Base-by-base conservation (phyloP, 768 basidiomycete genomes). In the Mrakia blollopis region DNA sequence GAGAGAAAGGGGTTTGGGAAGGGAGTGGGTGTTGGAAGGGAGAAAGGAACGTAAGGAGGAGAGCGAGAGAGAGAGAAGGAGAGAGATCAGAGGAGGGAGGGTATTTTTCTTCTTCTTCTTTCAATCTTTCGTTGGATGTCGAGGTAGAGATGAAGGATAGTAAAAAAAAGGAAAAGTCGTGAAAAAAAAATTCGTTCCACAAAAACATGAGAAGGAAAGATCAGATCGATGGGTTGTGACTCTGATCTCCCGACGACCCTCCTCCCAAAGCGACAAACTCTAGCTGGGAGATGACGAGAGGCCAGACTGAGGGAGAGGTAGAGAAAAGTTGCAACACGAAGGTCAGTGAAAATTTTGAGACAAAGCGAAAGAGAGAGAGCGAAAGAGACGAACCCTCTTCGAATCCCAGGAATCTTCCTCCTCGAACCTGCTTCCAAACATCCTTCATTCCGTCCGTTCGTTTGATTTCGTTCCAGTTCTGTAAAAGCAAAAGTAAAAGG, bases 391-490 rank as follows among this genome's bases (percentile, higher is more conserved):
- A 9, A 74, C 73, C 73, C 21, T 74, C 63, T 52, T 78, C 77
- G 44, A 78, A 79, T 14, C 76, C 70, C 3, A 92, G 91, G 81
- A 93, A 91, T 47, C 91, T 87, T 62, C 93, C 93, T 68, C 88
- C 86, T 74, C 93, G 86, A 60, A 95, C 37, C 28, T 69, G 25
- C 13, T 18, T 23, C 77, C 77, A 94, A 7, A 94, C 90, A 79
- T 87, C 87, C 74, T 87, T 88, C 92, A 94, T 92, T 18, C 90
- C 87, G 25, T 90, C 89, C n/a, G 91, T 92, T n/a, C 87, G 84
- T 60, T 92, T 90, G 74, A 95, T 92, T 41, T 92, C 90, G 54
- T 87, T 84, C 93, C 93, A 95, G 80, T 93, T 89, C 60, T 88
- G 86, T 65, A 93, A n/a, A n/a, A n/a, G n/a, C 84, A 86, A 93